phyloP scores from a whole-genome alignment of 345 rosid genomes.

The Rubroshorea leprosula region DNA sequence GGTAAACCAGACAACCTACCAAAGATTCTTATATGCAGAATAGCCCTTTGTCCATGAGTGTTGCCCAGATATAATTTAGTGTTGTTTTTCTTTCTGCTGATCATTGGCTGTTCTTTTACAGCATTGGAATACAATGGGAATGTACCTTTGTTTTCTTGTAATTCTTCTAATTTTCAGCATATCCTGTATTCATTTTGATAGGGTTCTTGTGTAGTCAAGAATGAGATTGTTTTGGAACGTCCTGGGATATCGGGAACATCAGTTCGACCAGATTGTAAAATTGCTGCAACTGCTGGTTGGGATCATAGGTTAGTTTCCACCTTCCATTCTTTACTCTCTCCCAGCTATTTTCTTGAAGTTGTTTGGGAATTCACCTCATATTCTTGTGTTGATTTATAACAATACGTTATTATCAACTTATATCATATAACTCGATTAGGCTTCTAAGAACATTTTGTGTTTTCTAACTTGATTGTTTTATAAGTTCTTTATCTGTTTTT shows the following conservation, averaged over 20 bases:
- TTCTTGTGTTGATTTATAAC: too few species aligned
- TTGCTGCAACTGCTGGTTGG: slow-evolving; percentile 96
- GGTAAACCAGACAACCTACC: too few species aligned
- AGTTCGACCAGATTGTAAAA: slow-evolving; percentile 69
- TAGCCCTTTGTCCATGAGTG: too few species aligned
- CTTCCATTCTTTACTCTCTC: not conserved
- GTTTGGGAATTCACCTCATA: too few species aligned
- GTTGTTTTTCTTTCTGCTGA: not conserved
- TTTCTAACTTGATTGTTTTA: too few species aligned
- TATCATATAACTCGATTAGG: too few species aligned
- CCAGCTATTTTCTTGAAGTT: not conserved
- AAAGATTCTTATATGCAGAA: too few species aligned
- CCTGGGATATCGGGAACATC: slow-evolving; percentile 73
- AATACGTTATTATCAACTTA: too few species aligned
- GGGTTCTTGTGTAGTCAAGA: slow-evolving; percentile 73
- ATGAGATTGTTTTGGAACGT: slow-evolving; percentile 68
- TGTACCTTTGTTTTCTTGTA: not conserved
- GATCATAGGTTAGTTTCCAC: slow-evolving; percentile 63
- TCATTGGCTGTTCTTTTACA: slow-evolving; percentile 1
- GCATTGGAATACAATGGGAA: not conserved
- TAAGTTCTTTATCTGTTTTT: too few species aligned
- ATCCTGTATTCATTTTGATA: slow-evolving; percentile 15
- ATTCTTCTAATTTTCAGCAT: not conserved
- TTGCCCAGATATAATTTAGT: not conserved
- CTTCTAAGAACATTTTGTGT: too few species aligned